Evolutionary conservation across 768 basidiomycete species (phyloP).

Genomic region (Sporobolomyces phaffii): DNA sequence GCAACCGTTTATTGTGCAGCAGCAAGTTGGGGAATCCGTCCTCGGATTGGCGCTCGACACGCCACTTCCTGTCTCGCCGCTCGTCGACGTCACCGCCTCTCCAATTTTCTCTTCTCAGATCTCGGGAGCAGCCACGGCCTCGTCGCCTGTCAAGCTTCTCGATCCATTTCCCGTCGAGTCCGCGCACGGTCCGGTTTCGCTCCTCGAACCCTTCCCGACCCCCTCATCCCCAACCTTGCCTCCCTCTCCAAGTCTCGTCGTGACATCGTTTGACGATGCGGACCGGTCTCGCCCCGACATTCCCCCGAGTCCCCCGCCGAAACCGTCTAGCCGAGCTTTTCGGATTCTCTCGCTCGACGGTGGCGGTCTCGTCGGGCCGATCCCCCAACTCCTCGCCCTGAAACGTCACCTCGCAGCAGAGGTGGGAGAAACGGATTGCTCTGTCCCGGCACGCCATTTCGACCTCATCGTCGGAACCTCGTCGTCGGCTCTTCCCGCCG

Average conservation of each 20-base stretch:
- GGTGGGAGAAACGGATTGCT: neutral
- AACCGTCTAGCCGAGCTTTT: neutral
- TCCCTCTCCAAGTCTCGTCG: neutral
- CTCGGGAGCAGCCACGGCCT: no score
- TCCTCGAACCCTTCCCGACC: neutral
- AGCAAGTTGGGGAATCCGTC: no score
- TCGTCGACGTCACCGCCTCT: neutral
- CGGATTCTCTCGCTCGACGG: conserved; percentile 32
- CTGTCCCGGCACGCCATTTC: neutral
- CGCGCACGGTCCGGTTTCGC: neutral
- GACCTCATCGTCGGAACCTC: conserved; percentile 25
- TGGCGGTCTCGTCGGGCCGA: conserved; percentile 21
- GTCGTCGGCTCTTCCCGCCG: conserved; percentile 12
- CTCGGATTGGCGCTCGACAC: neutral
- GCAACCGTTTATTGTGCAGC: no score
- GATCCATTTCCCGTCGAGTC: neutral
- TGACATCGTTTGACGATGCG: neutral
- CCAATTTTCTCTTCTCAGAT: neutral
- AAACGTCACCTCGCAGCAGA: neutral
- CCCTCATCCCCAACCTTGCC: neutral
- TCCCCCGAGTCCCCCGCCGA: neutral
- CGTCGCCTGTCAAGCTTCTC: neutral
- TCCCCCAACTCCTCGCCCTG: conserved; percentile 27
- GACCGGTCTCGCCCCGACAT: neutral
- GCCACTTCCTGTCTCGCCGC: neutral